phyloP scores from a whole-genome alignment of 2,329 filamentous ascomycete species.

The Xylariaceae sp. region DNA sequence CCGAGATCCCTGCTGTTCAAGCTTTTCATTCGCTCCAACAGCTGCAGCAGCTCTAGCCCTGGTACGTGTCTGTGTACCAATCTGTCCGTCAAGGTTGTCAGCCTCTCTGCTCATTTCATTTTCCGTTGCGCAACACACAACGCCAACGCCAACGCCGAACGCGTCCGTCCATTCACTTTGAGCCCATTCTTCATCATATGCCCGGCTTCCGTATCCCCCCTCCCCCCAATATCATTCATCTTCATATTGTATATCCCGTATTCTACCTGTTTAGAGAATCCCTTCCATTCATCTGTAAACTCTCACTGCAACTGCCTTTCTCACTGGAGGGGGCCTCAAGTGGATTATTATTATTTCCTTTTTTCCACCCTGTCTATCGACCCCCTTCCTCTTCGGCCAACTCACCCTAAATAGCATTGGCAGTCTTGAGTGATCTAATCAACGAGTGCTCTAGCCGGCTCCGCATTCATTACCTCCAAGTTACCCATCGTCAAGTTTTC shows the following conservation, averaged over 20 bases:
- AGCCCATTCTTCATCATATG: slow-evolving; percentile 2
- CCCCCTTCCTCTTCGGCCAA: not conserved
- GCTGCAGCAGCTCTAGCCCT: slow-evolving; percentile 16
- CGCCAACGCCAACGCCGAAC: slow-evolving; percentile 26
- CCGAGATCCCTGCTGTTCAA: too few species aligned
- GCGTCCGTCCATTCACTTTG: slow-evolving; percentile 25
- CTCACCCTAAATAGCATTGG: slow-evolving; percentile 3
- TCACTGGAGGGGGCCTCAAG: not conserved
- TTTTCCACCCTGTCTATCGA: not conserved
- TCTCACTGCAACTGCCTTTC: not conserved
- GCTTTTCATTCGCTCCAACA: slow-evolving; percentile 6
- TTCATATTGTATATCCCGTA: not conserved
- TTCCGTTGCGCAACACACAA: slow-evolving; percentile 13
- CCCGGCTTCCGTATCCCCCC: not conserved
- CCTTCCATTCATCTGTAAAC: slow-evolving; percentile 13
- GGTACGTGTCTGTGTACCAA: slow-evolving; percentile 11
- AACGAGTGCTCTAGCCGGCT: too few species aligned
- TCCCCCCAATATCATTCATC: slow-evolving; percentile 2
- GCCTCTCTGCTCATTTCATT: slow-evolving; percentile 11
- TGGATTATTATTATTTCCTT: not conserved
- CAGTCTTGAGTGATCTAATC: too few species aligned
- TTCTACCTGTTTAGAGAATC: not conserved
- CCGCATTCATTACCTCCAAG: not conserved
- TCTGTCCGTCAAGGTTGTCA: not conserved
- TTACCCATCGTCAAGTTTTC: not conserved